Conservation (phyloP, 495 filamentous ascomycete genomes). For the Corynascus novoguineensis region DNA sequence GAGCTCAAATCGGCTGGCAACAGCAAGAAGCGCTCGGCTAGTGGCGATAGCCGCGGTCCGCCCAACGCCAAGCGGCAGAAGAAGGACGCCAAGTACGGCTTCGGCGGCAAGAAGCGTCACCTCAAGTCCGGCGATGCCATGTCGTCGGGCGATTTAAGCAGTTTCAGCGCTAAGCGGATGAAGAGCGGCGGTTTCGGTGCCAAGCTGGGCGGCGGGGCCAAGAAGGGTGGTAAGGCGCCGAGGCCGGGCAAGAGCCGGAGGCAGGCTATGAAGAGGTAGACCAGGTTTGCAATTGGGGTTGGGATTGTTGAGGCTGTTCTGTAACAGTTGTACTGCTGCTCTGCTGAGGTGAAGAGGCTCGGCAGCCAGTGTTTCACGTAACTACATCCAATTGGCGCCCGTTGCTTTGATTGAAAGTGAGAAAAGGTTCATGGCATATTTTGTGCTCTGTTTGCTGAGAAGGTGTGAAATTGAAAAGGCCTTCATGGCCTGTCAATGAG, state of each 20-base stretch:
- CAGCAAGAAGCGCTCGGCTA: conserved; percentile 31
- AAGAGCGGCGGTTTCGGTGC: conserved; percentile 45
- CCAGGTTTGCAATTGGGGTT: background rate
- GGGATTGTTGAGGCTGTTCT: background rate
- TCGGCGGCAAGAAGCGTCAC: conserved; percentile 88
- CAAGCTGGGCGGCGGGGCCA: conserved; percentile 18
- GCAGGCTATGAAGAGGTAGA: conserved; percentile 27
- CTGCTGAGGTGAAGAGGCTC: background rate
- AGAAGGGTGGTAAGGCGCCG: conserved; percentile 13
- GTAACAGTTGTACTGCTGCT: background rate
- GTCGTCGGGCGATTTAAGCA: conserved; percentile 69
- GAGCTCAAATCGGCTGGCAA: conserved; percentile 48
- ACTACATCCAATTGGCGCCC: background rate
- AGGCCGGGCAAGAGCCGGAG: conserved; percentile 38
- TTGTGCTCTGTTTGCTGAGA: too few relatives aligned
- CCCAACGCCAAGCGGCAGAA: conserved; percentile 73
- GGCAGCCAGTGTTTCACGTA: background rate
- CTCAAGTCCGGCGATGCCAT: conserved; percentile 81
- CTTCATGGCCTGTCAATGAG: too few relatives aligned
- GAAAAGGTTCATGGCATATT: too few relatives aligned
- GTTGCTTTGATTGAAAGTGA: background rate
- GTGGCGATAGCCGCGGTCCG: conserved; percentile 26
- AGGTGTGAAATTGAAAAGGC: too few relatives aligned
- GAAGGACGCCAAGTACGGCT: conserved; percentile 89
- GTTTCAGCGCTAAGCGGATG: conserved; percentile 79